Evolutionary conservation across 768 basidiomycete genomes (phyloP).

Genomic region (Pleurotus eryngii): DNA sequence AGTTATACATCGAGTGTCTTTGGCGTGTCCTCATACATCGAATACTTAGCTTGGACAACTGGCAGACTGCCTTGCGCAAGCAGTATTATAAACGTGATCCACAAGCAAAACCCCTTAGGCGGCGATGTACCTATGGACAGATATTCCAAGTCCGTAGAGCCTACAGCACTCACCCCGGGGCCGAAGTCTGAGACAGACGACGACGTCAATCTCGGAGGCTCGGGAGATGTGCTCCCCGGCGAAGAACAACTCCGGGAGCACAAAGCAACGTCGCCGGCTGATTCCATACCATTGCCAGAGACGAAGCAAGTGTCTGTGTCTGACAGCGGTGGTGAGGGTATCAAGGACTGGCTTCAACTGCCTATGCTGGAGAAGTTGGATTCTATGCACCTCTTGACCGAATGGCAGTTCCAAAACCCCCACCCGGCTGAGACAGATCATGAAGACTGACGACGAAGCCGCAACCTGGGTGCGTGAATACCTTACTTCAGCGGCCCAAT

Average conservation of each 20-base stretch:
- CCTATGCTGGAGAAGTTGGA: conserved; percentile 72
- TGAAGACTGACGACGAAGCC: conserved; percentile 77
- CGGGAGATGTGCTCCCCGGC: not conserved
- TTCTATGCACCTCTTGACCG: conserved; percentile 65
- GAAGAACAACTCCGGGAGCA: not conserved
- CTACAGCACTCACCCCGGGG: conserved; percentile 19
- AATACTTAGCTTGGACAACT: conserved; percentile 58
- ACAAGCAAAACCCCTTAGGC: conserved; percentile 69
- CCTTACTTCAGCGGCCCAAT: conserved; percentile 1
- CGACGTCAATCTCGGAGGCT: conserved; percentile 14
- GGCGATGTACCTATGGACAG: conserved; percentile 39
- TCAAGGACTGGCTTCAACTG: conserved; percentile 68
- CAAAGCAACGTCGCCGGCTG: not conserved
- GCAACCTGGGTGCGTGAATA: conserved; percentile 56
- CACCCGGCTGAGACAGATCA: conserved; percentile 59
- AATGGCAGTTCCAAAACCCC: conserved; percentile 90
- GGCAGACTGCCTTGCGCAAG: conserved; percentile 74
- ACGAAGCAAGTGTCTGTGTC: conserved; percentile 14
- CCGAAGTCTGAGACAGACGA: conserved; percentile 22
- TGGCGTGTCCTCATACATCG: conserved; percentile 13
- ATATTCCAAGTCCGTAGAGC: conserved; percentile 12
- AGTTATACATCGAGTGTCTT: conserved; percentile 24
- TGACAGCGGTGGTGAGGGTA: conserved; percentile 21
- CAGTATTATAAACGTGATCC: conserved; percentile 77
- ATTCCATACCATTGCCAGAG: conserved; percentile 12